phyloP scores from a whole-genome alignment of 208 protist species.

The Crithidia sp. region DNA sequence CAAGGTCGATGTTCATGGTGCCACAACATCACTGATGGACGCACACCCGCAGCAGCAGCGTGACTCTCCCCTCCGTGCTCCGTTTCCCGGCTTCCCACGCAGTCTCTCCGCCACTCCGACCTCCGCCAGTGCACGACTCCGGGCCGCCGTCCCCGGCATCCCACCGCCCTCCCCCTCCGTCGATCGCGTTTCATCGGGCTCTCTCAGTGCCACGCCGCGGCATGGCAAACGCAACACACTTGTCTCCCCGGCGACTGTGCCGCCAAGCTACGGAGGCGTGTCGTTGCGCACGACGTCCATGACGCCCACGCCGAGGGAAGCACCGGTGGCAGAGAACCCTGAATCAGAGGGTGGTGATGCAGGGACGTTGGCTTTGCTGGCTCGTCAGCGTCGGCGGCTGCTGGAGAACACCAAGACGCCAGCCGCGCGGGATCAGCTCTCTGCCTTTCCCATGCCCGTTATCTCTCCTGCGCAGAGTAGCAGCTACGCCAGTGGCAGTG shows the following conservation, averaged over 20 bases:
- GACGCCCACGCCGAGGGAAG: background rate
- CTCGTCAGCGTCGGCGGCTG: conserved; percentile 15
- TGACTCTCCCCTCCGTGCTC: background rate
- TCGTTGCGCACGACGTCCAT: background rate
- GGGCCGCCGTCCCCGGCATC: too few relatives aligned
- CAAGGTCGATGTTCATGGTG: too few relatives aligned
- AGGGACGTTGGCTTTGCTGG: conserved; percentile 1
- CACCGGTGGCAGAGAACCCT: background rate
- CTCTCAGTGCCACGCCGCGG: too few relatives aligned
- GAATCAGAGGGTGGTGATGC: background rate
- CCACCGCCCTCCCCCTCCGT: too few relatives aligned
- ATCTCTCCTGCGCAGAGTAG: background rate
- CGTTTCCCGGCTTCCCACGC: background rate
- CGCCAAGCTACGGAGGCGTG: background rate
- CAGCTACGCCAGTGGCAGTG: too few relatives aligned
- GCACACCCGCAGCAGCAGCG: background rate
- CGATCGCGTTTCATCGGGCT: too few relatives aligned
- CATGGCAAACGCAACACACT: too few relatives aligned
- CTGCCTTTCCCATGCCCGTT: conserved; percentile 3
- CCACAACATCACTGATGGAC: too few relatives aligned
- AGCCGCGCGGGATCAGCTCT: conserved; percentile 16
- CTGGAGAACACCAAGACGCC: background rate
- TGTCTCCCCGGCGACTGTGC: too few relatives aligned
- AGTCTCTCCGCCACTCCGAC: background rate
- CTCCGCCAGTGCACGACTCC: too few relatives aligned